These are phyloP conservation scores for Jackrogersella minutella DNA, from an alignment of 495 filamentous ascomycete genomes.

Conservation along the genomic window DNA sequence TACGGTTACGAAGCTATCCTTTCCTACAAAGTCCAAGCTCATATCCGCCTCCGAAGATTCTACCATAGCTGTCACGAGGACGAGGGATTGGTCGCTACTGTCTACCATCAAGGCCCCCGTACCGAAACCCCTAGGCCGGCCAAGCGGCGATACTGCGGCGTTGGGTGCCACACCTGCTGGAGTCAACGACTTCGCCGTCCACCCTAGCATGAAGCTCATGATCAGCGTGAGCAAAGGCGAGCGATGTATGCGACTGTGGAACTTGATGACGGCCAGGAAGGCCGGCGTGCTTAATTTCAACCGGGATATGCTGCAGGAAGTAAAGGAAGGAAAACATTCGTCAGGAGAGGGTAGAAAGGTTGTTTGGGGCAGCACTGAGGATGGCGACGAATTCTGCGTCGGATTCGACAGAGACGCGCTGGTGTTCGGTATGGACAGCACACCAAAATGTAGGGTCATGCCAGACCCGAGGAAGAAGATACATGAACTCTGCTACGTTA, in stretches of 20 bases:
- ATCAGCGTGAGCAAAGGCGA: conserved; percentile 89
- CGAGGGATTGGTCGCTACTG: conserved; percentile 87
- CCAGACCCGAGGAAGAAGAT: conserved; percentile 78
- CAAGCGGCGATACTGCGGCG: conserved; percentile 88
- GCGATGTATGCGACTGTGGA: conserved; percentile 92
- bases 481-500: conserved; percentile 79
- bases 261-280: conserved; percentile 94
- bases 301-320: conserved; percentile 68
- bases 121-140: conserved; percentile 81
- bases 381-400: conserved; percentile 83
- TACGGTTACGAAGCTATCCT: conserved; percentile 77
- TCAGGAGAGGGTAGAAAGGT: conserved; percentile 86
- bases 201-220: conserved; percentile 96
- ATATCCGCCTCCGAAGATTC: conserved; percentile 86
- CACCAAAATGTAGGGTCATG: conserved; percentile 74
- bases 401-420: conserved; percentile 86
- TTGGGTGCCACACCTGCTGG: conserved; percentile 86
- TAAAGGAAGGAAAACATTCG: conserved; percentile 77
- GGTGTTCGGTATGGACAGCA: conserved; percentile 87
- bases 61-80: conserved; percentile 83
- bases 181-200: conserved; percentile 93
- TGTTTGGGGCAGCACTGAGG: conserved; percentile 74
- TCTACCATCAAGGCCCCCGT: conserved; percentile 90
- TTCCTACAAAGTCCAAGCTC: conserved; percentile 88
- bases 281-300: conserved; percentile 88